These are phyloP conservation scores for Acrodontium crateriforme DNA, from an alignment of 2,329 filamentous ascomycete genomes.

Conservation along the genomic window DNA sequence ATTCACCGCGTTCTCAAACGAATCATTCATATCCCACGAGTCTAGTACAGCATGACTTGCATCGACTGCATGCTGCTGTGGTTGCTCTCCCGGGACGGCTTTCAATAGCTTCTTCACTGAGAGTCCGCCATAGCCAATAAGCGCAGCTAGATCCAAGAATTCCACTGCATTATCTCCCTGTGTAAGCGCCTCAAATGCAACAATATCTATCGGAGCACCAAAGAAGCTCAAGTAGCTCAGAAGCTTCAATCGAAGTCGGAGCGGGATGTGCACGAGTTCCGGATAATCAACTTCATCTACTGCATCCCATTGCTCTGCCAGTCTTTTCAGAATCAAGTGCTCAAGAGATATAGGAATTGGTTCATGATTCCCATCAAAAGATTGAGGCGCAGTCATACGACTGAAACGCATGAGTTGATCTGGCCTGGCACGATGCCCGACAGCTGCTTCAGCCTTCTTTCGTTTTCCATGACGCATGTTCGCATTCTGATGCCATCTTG, in stretches of 20 bases:
- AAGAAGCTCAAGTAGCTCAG: slow-evolving; percentile 44
- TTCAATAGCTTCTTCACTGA: slow-evolving; percentile 32
- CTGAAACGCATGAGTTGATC: slow-evolving; percentile 9
- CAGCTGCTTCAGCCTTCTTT: slow-evolving; percentile 3
- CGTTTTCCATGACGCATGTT: slow-evolving; percentile 8
- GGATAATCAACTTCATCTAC: slow-evolving; percentile 44
- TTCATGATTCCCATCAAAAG: slow-evolving; percentile 13
- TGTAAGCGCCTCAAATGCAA: slow-evolving; percentile 39
- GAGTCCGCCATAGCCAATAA: slow-evolving; percentile 33
- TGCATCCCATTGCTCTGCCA: slow-evolving; percentile 43
- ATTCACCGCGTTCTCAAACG: slow-evolving; percentile 10
- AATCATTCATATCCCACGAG: slow-evolving; percentile 33
- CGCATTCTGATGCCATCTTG: slow-evolving; percentile 13
- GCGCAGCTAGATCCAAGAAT: slow-evolving; percentile 39
- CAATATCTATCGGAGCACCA: slow-evolving; percentile 28
- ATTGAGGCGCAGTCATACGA: slow-evolving; percentile 14
- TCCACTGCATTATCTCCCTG: slow-evolving; percentile 31
- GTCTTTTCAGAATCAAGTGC: slow-evolving; percentile 37
- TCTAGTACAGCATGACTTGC: slow-evolving; percentile 21
- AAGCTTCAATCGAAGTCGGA: slow-evolving; percentile 37
- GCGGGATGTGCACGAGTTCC: slow-evolving; percentile 38
- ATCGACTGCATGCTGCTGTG: too few species aligned
- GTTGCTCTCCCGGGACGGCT: not conserved
- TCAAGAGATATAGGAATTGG: slow-evolving; percentile 23
- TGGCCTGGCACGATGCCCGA: too few species aligned